Percentiles rank a stretch among this genome's conserved stretches.
These are phyloP conservation scores for Scleromitrula shiraiana DNA, from an alignment of 2,329 filamentous ascomycete species.

Conservation along the genomic window DNA sequence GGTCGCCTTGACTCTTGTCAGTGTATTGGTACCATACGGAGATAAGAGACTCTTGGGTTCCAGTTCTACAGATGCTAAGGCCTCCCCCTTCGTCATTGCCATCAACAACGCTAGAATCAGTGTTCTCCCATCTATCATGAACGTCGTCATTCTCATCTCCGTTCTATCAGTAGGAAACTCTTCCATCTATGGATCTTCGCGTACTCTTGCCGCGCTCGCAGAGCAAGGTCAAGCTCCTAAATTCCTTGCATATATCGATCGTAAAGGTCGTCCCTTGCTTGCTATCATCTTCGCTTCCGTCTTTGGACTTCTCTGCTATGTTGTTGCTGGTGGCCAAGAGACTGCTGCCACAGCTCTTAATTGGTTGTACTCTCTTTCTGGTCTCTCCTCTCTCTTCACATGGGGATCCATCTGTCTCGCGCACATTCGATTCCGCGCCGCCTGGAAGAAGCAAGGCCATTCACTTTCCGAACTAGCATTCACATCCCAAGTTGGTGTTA, in stretches of 20 bases:
- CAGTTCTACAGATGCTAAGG: conserved; percentile 29
- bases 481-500: conserved; percentile 48
- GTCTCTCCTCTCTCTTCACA: conserved; percentile 50
- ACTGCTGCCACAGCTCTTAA: conserved; percentile 44
- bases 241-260: conserved; percentile 50
- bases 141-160: conserved; percentile 49
- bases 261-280: conserved; percentile 45
- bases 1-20: conserved; percentile 42
- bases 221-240: conserved; percentile 52
- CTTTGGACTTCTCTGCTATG: conserved; percentile 40
- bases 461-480: conserved; percentile 59
- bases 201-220: conserved; percentile 50
- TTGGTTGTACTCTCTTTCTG: conserved; percentile 58
- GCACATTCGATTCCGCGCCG: conserved; percentile 60
- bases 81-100: conserved; percentile 51
- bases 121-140: conserved; percentile 50
- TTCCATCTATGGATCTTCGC: conserved; percentile 50
- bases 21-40: conserved; percentile 39
- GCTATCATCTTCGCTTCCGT: conserved; percentile 34
- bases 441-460: conserved; percentile 50
- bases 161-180: conserved; percentile 53
- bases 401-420: conserved; percentile 59
- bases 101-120: conserved; percentile 44
- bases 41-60: conserved; percentile 34
- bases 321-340: conserved; percentile 42